These are phyloP conservation scores for Russula emetica DNA, from an alignment of 768 basidiomycete species.

Conservation along the genomic window DNA sequence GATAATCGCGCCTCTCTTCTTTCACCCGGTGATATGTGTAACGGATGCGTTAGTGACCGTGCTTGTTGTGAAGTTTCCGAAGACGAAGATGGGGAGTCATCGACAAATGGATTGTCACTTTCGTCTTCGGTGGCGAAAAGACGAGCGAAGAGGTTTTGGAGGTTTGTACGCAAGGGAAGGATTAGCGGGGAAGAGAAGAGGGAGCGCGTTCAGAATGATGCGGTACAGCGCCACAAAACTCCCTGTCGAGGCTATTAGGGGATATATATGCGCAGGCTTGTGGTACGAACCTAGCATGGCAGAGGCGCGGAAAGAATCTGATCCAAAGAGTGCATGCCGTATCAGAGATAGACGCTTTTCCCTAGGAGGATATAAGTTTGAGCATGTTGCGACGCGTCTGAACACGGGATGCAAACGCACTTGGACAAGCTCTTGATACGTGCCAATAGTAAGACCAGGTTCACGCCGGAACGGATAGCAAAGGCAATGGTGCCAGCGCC, in stretches of 20 bases:
- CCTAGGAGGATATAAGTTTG: slow-evolving; percentile 37
- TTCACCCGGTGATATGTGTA: slow-evolving; percentile 25
- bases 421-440: slow-evolving; percentile 61
- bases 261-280: background rate
- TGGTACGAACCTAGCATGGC: slow-evolving; percentile 70
- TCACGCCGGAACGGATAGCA: slow-evolving; percentile 76
- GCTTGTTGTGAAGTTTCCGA: slow-evolving; percentile 28
- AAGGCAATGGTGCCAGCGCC: slow-evolving; percentile 82
- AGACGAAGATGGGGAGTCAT: slow-evolving; percentile 22
- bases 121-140: slow-evolving; percentile 30
- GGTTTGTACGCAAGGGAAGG: slow-evolving; percentile 28
- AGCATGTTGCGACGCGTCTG: slow-evolving; percentile 3
- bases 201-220: slow-evolving; percentile 70
- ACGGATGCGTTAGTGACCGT: slow-evolving; percentile 8
- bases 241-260: slow-evolving; percentile 39
- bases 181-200: slow-evolving; percentile 55
- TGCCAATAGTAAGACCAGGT: slow-evolving; percentile 72
- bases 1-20: slow-evolving; percentile 51
- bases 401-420: slow-evolving; percentile 39
- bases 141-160: slow-evolving; percentile 30
- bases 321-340: slow-evolving; percentile 77
- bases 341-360: slow-evolving; percentile 61
- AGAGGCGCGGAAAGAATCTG: slow-evolving; percentile 79
- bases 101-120: slow-evolving; percentile 28
- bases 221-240: slow-evolving; percentile 78